Base-by-base conservation (phyloP, 257 asterid species). In the Solanum okadae region DNA sequence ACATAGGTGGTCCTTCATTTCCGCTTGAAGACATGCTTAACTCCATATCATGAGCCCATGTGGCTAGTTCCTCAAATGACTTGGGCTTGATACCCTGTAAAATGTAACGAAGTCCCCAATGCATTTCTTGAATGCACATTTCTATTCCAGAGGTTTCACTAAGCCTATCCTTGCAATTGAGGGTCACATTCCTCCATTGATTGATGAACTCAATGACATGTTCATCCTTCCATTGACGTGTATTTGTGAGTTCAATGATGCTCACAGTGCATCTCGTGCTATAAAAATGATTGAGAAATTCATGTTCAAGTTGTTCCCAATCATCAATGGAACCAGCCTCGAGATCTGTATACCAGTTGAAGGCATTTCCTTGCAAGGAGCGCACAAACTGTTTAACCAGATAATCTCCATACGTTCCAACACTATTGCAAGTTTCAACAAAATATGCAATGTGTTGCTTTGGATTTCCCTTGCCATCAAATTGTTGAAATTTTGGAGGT, bases 321-420 rank as follows among this genome's bases (percentile, higher is more conserved):
- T 1, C 5, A 59, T 20, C 25, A 22, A 59, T 59, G 5, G 5
- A 59, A 59, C 67, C 12, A 8, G 0, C 11, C 5, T 59, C 67
- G 2, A 59, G 5, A 22, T 59, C 2, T 0, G 0, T 59, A 20
- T 7, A 56, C 65, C 2, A 20, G 5, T 20, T 11, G 12, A 59
- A 7, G 67, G 25, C 12, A 59, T 59, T 59, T 59, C 25, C 25
- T 59, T 59, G 25, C 67, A 20, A 20, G 67, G 25, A 59, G 25
- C 12, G 0, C 67, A 59, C 25, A 59, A 56, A 8, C 0, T 59
- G 1, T 59, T 59, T 59, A 20, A 59, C 1, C 0, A 59, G 9
- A 65, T 25, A 65, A 25, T 65, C 16, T 65, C 4, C 18, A 65
- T 11, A n/a, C 0, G 0, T 25, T 65, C 9, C 2, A 65, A 4